Base-by-base conservation (phyloP, 768 basidiomycete species). In the Kondoa subrosea region DNA sequence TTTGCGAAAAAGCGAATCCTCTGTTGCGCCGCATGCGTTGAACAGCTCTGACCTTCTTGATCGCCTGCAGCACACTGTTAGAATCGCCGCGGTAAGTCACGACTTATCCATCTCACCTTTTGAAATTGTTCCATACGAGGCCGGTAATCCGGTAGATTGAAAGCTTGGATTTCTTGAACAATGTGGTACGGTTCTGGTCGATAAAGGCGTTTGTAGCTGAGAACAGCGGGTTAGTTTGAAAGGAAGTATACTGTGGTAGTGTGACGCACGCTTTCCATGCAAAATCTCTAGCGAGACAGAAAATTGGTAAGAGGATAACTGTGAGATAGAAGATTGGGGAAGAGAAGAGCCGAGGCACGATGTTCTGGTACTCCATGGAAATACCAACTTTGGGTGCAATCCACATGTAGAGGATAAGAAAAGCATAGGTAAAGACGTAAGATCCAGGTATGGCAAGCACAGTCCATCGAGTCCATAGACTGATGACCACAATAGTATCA, bases 391-490 rank as follows among this genome's bases (percentile, higher is more conserved):
- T 81, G 1, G 95, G 95, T 0, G 95, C 87, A 70, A 95, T 81
- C 67, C 85, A 78, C 34, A 88, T 88, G 76, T 99, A 99, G 0
- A 97, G 75, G 0, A 95, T 93, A 1, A 99, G 81, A 78, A 90
- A 90, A 61, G 86, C 73, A 91, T 97, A 95, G n/a, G 95, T 89
- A 78, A 97, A 92, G 34, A 87, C 77, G 76, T 97, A 95, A 1
- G 95, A 96, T 25, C 95, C 95, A 1, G 93, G 95, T 64, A 99
- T 99, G 14, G 95, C 93, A 85, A 74, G 29, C 63, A 96, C 88
- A 15, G 93, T 97, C 75, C 97, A 99, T 76, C 97, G 97, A 0
- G 95, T 99, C 95, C 95, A 99, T n/a, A 99, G 78, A 73, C 93
- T 99, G 70, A 3, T 30, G n/a, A n/a, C n/a, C n/a, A n/a, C n/a